Evolutionary conservation across 352 stramenopile genomes (phyloP), one percentile per base, ranked within the genome.

Genomic region (Phytophthora cryptogea): DNA sequence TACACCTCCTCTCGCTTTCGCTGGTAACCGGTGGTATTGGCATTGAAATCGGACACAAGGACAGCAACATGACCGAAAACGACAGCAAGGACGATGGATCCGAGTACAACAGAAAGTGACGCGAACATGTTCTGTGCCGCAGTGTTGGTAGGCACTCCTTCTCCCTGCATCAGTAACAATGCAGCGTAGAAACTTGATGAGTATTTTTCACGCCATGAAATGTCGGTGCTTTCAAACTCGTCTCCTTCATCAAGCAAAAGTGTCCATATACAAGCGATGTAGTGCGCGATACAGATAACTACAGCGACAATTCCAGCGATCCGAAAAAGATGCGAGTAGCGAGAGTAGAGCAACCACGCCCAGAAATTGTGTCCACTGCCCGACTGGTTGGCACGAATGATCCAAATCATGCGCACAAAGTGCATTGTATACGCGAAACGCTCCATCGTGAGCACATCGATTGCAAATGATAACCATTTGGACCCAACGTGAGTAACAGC

Each of bases 1-100:
- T 87, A 75, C 1, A 91, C 70, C 32, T 65, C 47, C 40, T 90
- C 81, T 76, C 88, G 84, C 42, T 90, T 90, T 9, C 72, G 76
- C 36, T 86, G 64, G 50, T 89, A 94, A 27, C 58, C 72, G 0
- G 72, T 86, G 6, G 54, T 54, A 20, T 78, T 82, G 9, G 72
- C 70, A 31, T 78, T 83, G 41, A 90, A 85, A 41, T 84, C 86
- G 14, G 74, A 66, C 5, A 92, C 77, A 0, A 85, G 65, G 5
- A 90, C 73, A 3, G 66, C 72, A 8, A 92, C 80, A 43, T 89
- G 35, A 14, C 78, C 80, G 32, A 89, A 90, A 3, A 90, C 59
- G 11, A 89, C 70, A 7, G 79, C 81, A 1, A 92, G 57, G 1
- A 82, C 41, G 36, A 92, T 57, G 0, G 81, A 82, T 4, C 81